Conservation (phyloP, 2,329 filamentous ascomycete species). For the Exophiala sp. region DNA sequence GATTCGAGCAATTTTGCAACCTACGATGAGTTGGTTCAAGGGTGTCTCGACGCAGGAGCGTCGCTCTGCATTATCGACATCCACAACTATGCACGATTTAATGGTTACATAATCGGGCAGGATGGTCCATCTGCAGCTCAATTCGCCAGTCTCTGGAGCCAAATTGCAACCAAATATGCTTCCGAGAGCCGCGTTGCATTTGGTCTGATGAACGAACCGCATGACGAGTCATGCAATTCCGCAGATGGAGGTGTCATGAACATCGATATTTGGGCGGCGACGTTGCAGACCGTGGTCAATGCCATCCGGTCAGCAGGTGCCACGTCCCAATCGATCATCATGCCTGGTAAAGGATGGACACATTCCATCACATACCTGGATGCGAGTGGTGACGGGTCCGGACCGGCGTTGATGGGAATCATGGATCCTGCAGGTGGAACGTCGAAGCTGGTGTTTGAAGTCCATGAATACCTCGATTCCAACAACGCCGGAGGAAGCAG, state of each 20-base stretch:
- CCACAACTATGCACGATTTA: slow-evolving; percentile 51
- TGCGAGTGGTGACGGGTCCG: slow-evolving; percentile 44
- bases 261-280: slow-evolving; percentile 56
- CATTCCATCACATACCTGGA: slow-evolving; percentile 48
- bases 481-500: slow-evolving; percentile 54
- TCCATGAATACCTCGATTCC: slow-evolving; percentile 60
- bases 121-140: slow-evolving; percentile 59
- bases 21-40: slow-evolving; percentile 56
- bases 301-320: slow-evolving; percentile 65
- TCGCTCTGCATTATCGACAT: slow-evolving; percentile 58
- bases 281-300: slow-evolving; percentile 60
- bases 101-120: slow-evolving; percentile 62
- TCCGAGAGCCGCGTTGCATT: slow-evolving; percentile 55
- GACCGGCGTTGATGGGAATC: slow-evolving; percentile 50
- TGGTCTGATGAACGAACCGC: slow-evolving; percentile 68
- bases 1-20: slow-evolving; percentile 43
- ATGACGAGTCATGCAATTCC: slow-evolving; percentile 40
- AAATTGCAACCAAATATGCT: slow-evolving; percentile 58
- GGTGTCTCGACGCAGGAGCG: slow-evolving; percentile 54
- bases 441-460: slow-evolving; percentile 55
- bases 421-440: slow-evolving; percentile 59
- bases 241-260: slow-evolving; percentile 38
- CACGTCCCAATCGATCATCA: slow-evolving; percentile 59
- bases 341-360: slow-evolving; percentile 58
- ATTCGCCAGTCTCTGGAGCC: slow-evolving; percentile 57